phyloP scores from a whole-genome alignment of 768 basidiomycete species.

The Russula sp. region DNA sequence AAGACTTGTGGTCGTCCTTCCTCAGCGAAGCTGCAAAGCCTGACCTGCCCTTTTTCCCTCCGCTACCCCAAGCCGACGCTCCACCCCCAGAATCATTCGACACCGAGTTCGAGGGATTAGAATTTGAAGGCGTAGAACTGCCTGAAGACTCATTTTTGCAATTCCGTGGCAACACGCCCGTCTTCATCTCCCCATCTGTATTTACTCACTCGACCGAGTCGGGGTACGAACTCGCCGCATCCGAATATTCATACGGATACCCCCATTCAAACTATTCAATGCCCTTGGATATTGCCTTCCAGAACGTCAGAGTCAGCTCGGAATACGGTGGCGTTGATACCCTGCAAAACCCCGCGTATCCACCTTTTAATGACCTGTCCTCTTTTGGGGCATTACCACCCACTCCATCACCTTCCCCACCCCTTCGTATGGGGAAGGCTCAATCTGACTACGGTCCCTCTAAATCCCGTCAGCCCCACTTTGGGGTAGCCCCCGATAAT shows the following conservation, averaged over 20 bases:
- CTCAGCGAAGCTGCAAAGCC: constrained; percentile 13
- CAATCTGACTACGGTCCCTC: constrained; percentile 28
- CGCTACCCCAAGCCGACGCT: constrained; percentile 59
- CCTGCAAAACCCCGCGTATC: constrained; percentile 16
- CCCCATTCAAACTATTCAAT: constrained; percentile 44
- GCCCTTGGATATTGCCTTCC: constrained; percentile 67
- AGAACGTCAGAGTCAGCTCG: constrained; percentile 53
- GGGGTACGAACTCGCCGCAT: constrained; percentile 61
- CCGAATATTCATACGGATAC: constrained; percentile 51
- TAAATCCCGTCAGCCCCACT: constrained; percentile 34
- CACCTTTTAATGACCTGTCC: constrained; percentile 26
- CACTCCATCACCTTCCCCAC: constrained; percentile 23
- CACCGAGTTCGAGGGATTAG: constrained; percentile 70
- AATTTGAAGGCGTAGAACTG: constrained; percentile 56
- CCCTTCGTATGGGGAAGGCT: constrained; percentile 29
- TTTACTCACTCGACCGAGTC: constrained; percentile 80
- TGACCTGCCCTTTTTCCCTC: constrained; percentile 24
- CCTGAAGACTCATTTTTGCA: constrained; percentile 58
- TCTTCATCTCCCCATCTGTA: constrained; percentile 69
- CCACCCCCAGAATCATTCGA: constrained; percentile 83
- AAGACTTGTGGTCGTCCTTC: constrained; percentile 17
- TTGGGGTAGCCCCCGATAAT: constrained; percentile 32
- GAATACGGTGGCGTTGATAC: constrained; percentile 47
- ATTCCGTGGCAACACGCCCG: constrained; percentile 60
- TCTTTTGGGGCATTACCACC: constrained; percentile 27